Evolutionary conservation across 495 filamentous ascomycete genomes (phyloP).

Genomic region (Chaetomium tenue): DNA sequence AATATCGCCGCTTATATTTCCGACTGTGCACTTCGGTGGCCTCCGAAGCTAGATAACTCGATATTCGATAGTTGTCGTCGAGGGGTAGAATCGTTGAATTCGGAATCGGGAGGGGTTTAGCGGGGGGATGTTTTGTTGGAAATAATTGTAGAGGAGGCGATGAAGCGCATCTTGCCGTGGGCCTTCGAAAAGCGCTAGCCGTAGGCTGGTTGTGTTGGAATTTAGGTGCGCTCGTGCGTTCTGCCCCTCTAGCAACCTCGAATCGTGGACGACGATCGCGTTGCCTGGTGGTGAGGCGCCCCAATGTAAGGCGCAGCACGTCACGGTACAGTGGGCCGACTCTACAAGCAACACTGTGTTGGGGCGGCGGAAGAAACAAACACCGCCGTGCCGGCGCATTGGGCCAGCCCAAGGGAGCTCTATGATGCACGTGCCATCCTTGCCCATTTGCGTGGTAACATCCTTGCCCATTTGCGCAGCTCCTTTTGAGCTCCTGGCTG

Average conservation of each 20-base stretch:
- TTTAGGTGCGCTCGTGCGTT: background rate
- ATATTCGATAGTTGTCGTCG: slow-evolving; percentile 1
- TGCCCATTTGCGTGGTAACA: slow-evolving; percentile 17
- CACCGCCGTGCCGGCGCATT: background rate
- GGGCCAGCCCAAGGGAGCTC: background rate
- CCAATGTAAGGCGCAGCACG: slow-evolving; percentile 18
- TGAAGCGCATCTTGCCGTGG: slow-evolving; percentile 22
- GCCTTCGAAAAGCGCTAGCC: background rate
- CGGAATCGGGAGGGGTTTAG: slow-evolving; percentile 18
- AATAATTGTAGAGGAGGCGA: slow-evolving; percentile 4
- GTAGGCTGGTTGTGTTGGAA: background rate
- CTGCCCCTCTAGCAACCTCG: slow-evolving; percentile 1
- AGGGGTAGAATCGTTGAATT: background rate
- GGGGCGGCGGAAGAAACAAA: slow-evolving; percentile 22
- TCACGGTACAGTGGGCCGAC: slow-evolving; percentile 22
- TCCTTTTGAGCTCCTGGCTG: background rate
- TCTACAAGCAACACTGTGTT: slow-evolving; percentile 11
- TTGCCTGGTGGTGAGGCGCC: background rate
- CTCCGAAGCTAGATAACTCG: background rate
- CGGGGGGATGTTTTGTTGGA: slow-evolving; percentile 14
- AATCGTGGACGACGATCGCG: slow-evolving; percentile 2
- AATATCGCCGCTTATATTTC: slow-evolving; percentile 13
- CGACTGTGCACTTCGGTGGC: background rate
- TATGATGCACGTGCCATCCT: background rate
- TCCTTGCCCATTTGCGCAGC: slow-evolving; percentile 13